Conservation (phyloP, 208 protist species). For the Leishmania turanica region DNA sequence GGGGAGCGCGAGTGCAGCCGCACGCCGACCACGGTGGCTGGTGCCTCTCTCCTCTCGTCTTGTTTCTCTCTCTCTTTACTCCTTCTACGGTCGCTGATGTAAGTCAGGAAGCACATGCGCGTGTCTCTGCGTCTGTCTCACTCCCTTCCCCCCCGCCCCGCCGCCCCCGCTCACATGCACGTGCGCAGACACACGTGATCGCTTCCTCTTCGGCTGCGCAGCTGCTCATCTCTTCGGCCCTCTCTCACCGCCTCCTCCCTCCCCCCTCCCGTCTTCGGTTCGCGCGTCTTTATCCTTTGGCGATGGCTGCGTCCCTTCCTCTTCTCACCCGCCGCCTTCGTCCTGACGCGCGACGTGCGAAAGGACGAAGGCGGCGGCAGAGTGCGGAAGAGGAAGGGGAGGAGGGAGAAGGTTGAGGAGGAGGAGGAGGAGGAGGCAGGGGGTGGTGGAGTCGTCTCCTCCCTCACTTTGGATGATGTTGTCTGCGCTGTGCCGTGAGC, state of each 20-base stretch:
- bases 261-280: neutral
- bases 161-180: neutral
- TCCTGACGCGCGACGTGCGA: neutral
- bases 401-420: neutral
- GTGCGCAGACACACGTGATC: slow-evolving; percentile 7
- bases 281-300: neutral
- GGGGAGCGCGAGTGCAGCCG: neutral
- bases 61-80: slow-evolving; percentile 8
- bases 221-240: neutral
- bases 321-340: neutral
- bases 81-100: slow-evolving; percentile 18
- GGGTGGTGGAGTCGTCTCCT: neutral
- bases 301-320: neutral
- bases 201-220: neutral
- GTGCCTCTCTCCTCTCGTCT: neutral
- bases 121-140: slow-evolving; percentile 6
- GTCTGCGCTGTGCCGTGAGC: neutral
- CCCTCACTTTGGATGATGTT: neutral
- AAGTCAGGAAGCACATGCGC: slow-evolving; percentile 4
- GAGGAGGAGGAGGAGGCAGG: neutral
- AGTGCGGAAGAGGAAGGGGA: neutral
- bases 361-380: neutral
- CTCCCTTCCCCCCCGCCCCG: neutral
- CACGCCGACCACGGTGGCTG: neutral
- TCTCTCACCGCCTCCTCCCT: neutral